Conservation (phyloP, 208 protist genomes). For the Acanthamoeba triangularis region DNA sequence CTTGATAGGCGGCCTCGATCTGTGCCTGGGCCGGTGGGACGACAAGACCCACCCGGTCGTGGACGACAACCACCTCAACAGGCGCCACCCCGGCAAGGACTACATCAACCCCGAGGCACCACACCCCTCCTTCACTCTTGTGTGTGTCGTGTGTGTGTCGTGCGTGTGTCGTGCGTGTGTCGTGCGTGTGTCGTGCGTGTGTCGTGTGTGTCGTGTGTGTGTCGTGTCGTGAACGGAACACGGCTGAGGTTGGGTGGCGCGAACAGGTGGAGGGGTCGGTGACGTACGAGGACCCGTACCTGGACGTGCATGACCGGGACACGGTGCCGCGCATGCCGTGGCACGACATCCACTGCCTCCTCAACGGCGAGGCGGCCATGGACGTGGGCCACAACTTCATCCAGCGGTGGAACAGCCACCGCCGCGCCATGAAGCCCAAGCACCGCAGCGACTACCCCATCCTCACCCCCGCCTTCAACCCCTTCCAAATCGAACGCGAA, state of each 20-base stretch:
- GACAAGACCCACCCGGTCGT: neutral
- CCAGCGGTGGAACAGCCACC: slow-evolving; percentile 67
- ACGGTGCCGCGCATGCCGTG: slow-evolving; percentile 37
- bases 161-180: too few species aligned
- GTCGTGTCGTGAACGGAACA: neutral
- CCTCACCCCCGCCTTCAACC: slow-evolving; percentile 24
- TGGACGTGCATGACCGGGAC: slow-evolving; percentile 29
- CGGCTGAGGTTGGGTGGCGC: neutral
- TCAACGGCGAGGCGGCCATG: slow-evolving; percentile 65
- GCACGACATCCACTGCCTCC: slow-evolving; percentile 49
- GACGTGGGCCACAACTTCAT: slow-evolving; percentile 74
- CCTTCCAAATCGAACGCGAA: neutral
- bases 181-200: too few species aligned
- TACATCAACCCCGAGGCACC: slow-evolving; percentile 30
- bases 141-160: neutral
- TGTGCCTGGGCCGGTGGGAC: slow-evolving; percentile 53
- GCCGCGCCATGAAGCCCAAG: slow-evolving; percentile 14
- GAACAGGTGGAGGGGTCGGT: neutral
- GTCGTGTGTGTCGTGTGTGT: too few species aligned
- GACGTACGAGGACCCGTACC: slow-evolving; percentile 17
- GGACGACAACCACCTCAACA: slow-evolving; percentile 3
- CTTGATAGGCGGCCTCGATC: slow-evolving; percentile 56
- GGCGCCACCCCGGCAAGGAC: neutral
- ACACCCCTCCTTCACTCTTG: neutral
- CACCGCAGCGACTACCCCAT: slow-evolving; percentile 22